Conservation (phyloP, 768 basidiomycete species). For the Leccinum aurantiacum region DNA sequence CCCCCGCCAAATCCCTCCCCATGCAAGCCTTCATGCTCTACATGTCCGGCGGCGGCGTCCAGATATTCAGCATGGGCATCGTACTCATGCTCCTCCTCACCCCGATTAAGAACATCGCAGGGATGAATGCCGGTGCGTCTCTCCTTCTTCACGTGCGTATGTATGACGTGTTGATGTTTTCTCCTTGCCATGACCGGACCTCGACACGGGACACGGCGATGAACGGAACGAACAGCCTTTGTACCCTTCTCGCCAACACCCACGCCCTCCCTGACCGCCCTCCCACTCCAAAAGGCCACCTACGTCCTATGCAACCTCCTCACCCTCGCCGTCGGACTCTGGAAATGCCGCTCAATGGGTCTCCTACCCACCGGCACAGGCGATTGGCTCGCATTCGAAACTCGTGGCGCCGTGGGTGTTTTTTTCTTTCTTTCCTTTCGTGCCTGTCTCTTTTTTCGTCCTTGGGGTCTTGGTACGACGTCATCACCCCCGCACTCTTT, state of each 20-base stretch:
- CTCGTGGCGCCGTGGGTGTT: conserved; percentile 55
- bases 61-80: conserved; percentile 96
- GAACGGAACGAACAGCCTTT: conserved; percentile 49
- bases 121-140: conserved; percentile 71
- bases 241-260: conserved; percentile 60
- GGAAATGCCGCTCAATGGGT: conserved; percentile 94
- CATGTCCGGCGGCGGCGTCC: conserved; percentile 95
- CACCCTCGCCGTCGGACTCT: conserved; percentile 82
- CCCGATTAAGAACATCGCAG: conserved; percentile 81
- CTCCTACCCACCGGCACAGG: conserved; percentile 86
- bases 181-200: neutral
- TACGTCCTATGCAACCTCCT: conserved; percentile 73
- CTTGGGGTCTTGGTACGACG: neutral
- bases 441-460: neutral
- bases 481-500: neutral
- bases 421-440: neutral
- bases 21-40: conserved; percentile 99
- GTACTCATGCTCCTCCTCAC: conserved; percentile 88
- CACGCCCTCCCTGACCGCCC: conserved; percentile 44
- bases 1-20: conserved; percentile 86
- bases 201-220: neutral
- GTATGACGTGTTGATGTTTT: neutral
- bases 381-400: conserved; percentile 95
- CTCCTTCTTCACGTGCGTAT: too few species aligned
- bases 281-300: conserved; percentile 68